Evolutionary conservation across 495 filamentous ascomycete genomes (phyloP).

Genomic region (Xylaria grammica): DNA sequence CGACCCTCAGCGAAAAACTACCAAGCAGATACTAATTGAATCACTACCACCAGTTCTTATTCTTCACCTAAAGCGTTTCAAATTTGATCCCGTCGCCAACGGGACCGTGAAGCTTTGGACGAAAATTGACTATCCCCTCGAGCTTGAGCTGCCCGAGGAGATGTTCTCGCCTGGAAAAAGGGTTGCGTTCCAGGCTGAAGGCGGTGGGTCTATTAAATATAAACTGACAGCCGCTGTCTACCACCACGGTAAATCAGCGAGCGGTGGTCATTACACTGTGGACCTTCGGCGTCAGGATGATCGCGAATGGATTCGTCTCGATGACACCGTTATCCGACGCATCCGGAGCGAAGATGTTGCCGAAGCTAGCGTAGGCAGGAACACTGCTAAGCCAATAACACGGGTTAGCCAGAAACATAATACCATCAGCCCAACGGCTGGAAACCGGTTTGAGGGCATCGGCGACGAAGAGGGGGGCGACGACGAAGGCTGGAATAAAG

Average conservation of each 20-base stretch:
- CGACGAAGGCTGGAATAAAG: constrained; percentile 85
- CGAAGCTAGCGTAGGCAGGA: constrained; percentile 80
- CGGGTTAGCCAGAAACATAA: constrained; percentile 50
- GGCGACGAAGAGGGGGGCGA: constrained; percentile 69
- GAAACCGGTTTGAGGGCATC: constrained; percentile 74
- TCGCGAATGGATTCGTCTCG: constrained; percentile 91
- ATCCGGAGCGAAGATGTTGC: constrained; percentile 90
- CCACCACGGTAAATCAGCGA: constrained; percentile 95
- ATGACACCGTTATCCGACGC: constrained; percentile 89
- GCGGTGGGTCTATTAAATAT: constrained; percentile 74
- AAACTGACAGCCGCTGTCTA: constrained; percentile 91
- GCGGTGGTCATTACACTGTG: constrained; percentile 94
- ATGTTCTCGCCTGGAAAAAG: constrained; percentile 81
- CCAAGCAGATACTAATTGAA: constrained; percentile 95
- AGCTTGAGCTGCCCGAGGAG: constrained; percentile 91
- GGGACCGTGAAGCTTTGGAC: constrained; percentile 99
- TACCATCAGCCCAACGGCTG: constrained; percentile 30
- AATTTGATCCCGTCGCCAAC: constrained; percentile 82
- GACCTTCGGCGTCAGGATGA: constrained; percentile 94
- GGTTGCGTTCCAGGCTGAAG: constrained; percentile 63
- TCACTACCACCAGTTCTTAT: constrained; percentile 90
- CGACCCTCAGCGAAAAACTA: constrained; percentile 62
- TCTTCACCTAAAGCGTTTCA: constrained; percentile 95
- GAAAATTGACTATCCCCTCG: constrained; percentile 91
- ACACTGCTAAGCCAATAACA: constrained; percentile 66